A percentile compares a stretch with the other conserved stretches of the same genome.
Conservation (phyloP, 495 filamentous ascomycete species). For the Tuber indicum region DNA sequence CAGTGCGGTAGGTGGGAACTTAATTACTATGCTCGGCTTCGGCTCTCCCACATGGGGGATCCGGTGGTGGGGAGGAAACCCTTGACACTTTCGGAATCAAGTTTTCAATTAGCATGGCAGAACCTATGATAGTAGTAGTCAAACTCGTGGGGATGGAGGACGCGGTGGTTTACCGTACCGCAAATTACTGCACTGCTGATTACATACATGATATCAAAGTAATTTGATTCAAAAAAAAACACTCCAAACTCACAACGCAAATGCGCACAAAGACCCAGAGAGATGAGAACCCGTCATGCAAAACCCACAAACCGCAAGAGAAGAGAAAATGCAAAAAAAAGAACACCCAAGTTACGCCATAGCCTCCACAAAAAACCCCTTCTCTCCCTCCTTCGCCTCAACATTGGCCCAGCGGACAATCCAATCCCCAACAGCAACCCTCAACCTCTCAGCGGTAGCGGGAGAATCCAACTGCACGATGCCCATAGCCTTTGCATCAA, state of each 20-base stretch:
- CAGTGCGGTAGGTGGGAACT: too few species aligned
- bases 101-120: too few species aligned
- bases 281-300: neutral
- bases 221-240: neutral
- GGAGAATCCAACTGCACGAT: conserved; percentile 62
- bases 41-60: too few species aligned
- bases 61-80: too few species aligned
- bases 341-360: conserved; percentile 6
- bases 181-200: too few species aligned
- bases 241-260: neutral
- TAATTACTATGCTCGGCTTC: too few species aligned
- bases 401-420: conserved; percentile 75
- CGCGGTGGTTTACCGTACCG: too few species aligned
- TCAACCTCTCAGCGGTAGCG: conserved; percentile 80
- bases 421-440: conserved; percentile 75
- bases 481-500: conserved; percentile 43
- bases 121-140: too few species aligned
- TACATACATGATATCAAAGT: neutral
- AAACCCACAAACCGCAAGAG: neutral
- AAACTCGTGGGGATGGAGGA: too few species aligned
- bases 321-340: too few species aligned
- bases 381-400: conserved; percentile 63
- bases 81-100: too few species aligned
- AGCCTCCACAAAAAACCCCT: conserved; percentile 70
- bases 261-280: neutral